Evolutionary conservation across 352 stramenopile genomes (phyloP).

Genomic region (Peronospora destructor): DNA sequence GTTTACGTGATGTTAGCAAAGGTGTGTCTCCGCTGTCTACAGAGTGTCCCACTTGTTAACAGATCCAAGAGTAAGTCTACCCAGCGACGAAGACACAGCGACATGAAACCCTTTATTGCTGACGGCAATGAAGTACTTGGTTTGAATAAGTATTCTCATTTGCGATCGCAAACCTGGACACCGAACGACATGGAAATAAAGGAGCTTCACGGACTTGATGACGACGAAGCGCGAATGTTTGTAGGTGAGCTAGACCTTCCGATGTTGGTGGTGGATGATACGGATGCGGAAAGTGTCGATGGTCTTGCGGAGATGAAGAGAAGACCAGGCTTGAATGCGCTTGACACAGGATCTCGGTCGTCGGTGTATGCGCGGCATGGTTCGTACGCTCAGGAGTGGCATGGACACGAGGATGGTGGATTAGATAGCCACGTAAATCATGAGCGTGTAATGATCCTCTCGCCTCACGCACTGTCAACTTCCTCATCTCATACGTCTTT

Average conservation of each 20-base stretch:
- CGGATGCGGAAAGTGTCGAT: conserved; percentile 29
- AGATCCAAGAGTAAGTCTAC: conserved; percentile 25
- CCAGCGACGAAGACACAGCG: conserved; percentile 20
- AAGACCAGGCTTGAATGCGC: conserved; percentile 14
- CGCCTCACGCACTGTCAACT: conserved; percentile 23
- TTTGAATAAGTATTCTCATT: conserved; percentile 1
- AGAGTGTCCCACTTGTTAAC: conserved; percentile 38
- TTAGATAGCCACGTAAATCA: conserved; percentile 22
- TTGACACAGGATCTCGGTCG: conserved; percentile 12
- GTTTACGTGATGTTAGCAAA: conserved; percentile 51
- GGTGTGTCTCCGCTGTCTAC: conserved; percentile 52
- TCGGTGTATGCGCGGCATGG: conserved; percentile 16
- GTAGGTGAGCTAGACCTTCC: conserved; percentile 23
- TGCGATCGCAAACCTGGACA: conserved; percentile 26
- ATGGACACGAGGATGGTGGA: conserved; percentile 17
- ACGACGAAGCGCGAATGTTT: conserved; percentile 6
- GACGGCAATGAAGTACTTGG: conserved; percentile 2
- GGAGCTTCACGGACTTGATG: conserved; percentile 24
- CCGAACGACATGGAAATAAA: conserved; percentile 19
- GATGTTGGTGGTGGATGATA: conserved; percentile 32
- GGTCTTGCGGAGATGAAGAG: conserved; percentile 26
- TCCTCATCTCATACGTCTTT: conserved; percentile 36
- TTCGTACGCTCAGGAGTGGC: conserved; percentile 26
- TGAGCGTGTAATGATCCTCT: conserved; percentile 25
- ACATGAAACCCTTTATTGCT: conserved; percentile 7